These are phyloP conservation scores for Eucalyptus erythrocorys DNA, from an alignment of 345 rosid genomes.

Conservation along the genomic window DNA sequence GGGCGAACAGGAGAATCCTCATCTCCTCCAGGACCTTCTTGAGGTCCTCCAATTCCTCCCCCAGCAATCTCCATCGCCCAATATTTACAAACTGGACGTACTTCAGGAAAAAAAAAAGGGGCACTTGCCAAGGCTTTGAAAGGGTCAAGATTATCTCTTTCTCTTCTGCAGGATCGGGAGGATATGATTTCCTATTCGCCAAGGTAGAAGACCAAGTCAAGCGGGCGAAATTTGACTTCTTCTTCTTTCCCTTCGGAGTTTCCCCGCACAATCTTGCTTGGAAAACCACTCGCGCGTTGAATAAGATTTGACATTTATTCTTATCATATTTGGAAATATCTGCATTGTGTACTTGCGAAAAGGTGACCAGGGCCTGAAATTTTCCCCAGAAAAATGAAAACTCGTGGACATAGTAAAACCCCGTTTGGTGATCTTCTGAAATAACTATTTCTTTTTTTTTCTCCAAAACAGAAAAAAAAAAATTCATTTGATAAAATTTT, in stretches of 20 bases:
- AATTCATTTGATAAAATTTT: no score
- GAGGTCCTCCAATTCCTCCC: slow-evolving; percentile 7
- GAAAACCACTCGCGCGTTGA: fast-evolving
- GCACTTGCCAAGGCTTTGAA: neutral
- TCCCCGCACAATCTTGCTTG: neutral
- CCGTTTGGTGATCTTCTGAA: no score
- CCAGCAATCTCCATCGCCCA: neutral
- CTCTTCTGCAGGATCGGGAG: neutral
- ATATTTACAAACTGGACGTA: neutral
- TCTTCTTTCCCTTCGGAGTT: fast-evolving
- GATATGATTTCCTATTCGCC: fast-evolving
- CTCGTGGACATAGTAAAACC: no score
- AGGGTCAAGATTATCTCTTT: neutral
- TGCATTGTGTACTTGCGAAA: no score
- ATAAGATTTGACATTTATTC: neutral
- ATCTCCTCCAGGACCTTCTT: neutral
- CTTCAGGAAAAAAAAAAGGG: neutral
- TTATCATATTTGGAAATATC: no score
- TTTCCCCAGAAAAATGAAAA: no score
- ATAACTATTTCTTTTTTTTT: no score
- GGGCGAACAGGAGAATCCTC: neutral
- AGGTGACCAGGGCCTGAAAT: no score
- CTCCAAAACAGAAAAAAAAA: no score
- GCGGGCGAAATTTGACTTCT: fast-evolving
- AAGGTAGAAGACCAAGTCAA: neutral